Percentiles rank a stretch among this genome's conserved stretches.
These are phyloP conservation scores for Pholiota adiposa DNA, from an alignment of 1,284 basidiomycete genomes.

Conservation along the genomic window DNA sequence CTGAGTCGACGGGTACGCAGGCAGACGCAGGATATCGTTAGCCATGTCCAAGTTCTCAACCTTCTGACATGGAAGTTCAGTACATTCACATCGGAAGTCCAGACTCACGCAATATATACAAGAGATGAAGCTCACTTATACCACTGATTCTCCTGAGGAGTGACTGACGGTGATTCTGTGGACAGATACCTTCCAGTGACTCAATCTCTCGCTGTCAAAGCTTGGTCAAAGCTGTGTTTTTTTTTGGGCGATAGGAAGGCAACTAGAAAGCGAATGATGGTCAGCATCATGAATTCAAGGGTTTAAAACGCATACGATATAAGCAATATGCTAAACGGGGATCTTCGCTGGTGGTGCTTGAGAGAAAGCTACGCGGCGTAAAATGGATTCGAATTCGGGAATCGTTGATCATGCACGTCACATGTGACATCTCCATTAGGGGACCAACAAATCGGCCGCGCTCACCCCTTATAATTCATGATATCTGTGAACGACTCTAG, in stretches of 20 bases:
- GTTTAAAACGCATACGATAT: background rate
- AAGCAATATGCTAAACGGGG: background rate
- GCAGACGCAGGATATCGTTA: constrained; percentile 21
- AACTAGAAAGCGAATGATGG: background rate
- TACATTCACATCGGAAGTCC: background rate
- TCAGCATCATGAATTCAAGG: background rate
- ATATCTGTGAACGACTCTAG: no score
- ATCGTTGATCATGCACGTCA: no score
- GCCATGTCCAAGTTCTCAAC: constrained; percentile 6
- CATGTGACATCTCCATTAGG: no score
- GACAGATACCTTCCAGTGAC: no score
- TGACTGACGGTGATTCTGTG: background rate
- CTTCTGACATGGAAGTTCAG: background rate
- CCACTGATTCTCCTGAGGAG: no score
- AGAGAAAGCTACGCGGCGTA: no score
- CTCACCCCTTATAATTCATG: no score
- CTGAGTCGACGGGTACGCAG: constrained; percentile 55
- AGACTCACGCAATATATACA: background rate
- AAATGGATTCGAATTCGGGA: no score
- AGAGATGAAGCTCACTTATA: background rate
- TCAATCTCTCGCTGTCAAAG: background rate
- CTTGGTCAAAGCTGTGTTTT: no score
- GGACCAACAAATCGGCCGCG: no score
- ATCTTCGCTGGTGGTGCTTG: background rate
- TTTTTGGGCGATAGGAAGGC: no score